A percentile compares a stretch with the other conserved stretches of the same genome.
phyloP scores from a whole-genome alignment of 1,284 basidiomycete genomes.

The Boletellus deceptivus region DNA sequence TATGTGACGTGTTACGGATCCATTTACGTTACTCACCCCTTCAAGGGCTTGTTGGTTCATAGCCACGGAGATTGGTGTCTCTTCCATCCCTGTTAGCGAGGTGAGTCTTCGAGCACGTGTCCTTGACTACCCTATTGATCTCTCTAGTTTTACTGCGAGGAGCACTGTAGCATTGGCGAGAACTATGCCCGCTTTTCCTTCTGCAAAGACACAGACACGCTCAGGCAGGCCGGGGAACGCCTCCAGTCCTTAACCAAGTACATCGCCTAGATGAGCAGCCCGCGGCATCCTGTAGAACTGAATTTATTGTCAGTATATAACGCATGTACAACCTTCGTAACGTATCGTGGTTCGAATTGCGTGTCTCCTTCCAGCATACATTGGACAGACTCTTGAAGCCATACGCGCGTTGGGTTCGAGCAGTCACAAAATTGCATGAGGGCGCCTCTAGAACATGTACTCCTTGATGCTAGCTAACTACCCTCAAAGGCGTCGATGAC shows the following conservation, averaged over 20 bases:
- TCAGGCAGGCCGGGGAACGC: constrained; percentile 75
- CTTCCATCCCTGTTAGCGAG: constrained; percentile 92
- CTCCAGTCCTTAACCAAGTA: constrained; percentile 74
- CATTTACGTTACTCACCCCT: constrained; percentile 1
- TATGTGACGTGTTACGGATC: constrained; percentile 33
- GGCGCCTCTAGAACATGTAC: too few relatives aligned
- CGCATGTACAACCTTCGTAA: not conserved
- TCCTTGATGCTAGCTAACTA: not conserved
- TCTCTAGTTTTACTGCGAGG: constrained; percentile 82
- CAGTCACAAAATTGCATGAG: too few relatives aligned
- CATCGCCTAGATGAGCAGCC: constrained; percentile 34
- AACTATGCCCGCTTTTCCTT: constrained; percentile 87
- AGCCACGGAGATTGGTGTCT: constrained; percentile 84
- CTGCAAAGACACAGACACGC: constrained; percentile 87
- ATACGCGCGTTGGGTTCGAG: too few relatives aligned
- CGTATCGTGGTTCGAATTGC: too few relatives aligned
- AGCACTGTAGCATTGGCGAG: constrained; percentile 83
- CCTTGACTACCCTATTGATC: not conserved
- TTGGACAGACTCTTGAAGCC: too few relatives aligned
- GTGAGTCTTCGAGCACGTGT: constrained; percentile 41
- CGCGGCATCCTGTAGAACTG: not conserved
- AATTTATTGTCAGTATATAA: not conserved
- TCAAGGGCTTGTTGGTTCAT: constrained; percentile 87
- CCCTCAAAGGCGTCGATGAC: constrained; percentile 60
- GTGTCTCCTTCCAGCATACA: too few relatives aligned